These are phyloP conservation scores for Allomyces macrogynus DNA, from an alignment of 192 early-diverging fungal genomes.

Conservation along the genomic window DNA sequence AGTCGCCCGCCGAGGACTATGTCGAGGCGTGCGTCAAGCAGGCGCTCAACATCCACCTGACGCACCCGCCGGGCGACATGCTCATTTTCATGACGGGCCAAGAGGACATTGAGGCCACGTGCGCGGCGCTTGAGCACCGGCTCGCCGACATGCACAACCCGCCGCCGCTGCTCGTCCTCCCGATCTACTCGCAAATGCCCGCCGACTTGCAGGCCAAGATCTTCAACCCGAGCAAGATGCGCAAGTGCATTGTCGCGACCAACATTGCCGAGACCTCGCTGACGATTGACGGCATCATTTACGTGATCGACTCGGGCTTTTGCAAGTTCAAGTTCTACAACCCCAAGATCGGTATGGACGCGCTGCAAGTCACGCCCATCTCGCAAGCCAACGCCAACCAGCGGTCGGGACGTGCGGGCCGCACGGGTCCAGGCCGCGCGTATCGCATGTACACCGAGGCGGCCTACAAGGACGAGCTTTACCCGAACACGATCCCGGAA, in stretches of 20 bases:
- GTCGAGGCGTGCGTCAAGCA: slow-evolving; percentile 79
- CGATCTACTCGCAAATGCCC: slow-evolving; percentile 85
- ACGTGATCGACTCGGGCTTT: slow-evolving; percentile 90
- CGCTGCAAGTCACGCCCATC: slow-evolving; percentile 76
- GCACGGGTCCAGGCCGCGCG: slow-evolving; percentile 86
- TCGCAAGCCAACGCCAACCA: slow-evolving; percentile 89
- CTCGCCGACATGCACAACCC: slow-evolving; percentile 39
- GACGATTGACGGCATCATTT: slow-evolving; percentile 92
- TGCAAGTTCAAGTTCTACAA: slow-evolving; percentile 94
- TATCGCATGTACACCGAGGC: slow-evolving; percentile 87
- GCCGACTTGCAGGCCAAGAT: slow-evolving; percentile 88
- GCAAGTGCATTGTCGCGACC: slow-evolving; percentile 87
- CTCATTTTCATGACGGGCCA: slow-evolving; percentile 93
- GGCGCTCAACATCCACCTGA: slow-evolving; percentile 91
- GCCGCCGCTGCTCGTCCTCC: slow-evolving; percentile 61
- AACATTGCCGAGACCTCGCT: slow-evolving; percentile 98
- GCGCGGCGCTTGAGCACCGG: slow-evolving; percentile 47
- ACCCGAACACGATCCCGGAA: slow-evolving; percentile 83
- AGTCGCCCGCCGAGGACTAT: slow-evolving; percentile 87
- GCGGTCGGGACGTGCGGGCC: slow-evolving; percentile 88
- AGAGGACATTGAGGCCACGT: slow-evolving; percentile 87
- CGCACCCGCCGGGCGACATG: slow-evolving; percentile 82
- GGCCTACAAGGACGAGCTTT: slow-evolving; percentile 85
- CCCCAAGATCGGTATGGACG: slow-evolving; percentile 93
- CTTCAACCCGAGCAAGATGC: slow-evolving; percentile 58